Evolutionary conservation across 768 basidiomycete species (phyloP).

Genomic region (Filobasidium floriforme): DNA sequence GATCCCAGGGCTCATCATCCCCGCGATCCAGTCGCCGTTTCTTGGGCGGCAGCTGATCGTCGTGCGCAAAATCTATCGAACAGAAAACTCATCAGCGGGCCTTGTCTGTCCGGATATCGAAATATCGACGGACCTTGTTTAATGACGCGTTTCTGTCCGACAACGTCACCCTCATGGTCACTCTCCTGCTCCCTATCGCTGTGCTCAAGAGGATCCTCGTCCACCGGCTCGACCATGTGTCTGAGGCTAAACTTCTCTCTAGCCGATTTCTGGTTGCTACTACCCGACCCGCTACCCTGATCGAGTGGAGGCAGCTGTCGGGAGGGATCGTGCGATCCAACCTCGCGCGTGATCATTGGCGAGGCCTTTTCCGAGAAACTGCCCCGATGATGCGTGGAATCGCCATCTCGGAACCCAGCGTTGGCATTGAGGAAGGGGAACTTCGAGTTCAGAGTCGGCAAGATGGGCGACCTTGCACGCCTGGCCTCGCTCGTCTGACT

Average conservation of each 20-base stretch:
- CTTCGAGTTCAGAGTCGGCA: neutral
- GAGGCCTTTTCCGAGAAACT: neutral
- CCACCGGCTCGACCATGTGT: constrained; percentile 6
- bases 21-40: neutral
- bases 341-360: neutral
- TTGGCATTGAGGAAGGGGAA: constrained; percentile 5
- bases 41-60: neutral
- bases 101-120: neutral
- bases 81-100: neutral
- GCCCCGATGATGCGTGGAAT: neutral
- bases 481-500: neutral
- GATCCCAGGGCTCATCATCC: neutral
- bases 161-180: neutral
- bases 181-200: neutral
- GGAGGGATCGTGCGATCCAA: neutral
- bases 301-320: constrained; percentile 2
- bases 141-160: neutral
- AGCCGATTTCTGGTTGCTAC: neutral
- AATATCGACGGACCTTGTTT: neutral
- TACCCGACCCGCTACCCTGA: neutral
- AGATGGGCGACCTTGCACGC: neutral
- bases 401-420: neutral
- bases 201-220: neutral
- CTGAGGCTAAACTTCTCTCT: constrained; percentile 6
- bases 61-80: neutral